Evolutionary conservation across 2,329 filamentous ascomycete genomes (phyloP).

Genomic region (Fusarium proliferatum): DNA sequence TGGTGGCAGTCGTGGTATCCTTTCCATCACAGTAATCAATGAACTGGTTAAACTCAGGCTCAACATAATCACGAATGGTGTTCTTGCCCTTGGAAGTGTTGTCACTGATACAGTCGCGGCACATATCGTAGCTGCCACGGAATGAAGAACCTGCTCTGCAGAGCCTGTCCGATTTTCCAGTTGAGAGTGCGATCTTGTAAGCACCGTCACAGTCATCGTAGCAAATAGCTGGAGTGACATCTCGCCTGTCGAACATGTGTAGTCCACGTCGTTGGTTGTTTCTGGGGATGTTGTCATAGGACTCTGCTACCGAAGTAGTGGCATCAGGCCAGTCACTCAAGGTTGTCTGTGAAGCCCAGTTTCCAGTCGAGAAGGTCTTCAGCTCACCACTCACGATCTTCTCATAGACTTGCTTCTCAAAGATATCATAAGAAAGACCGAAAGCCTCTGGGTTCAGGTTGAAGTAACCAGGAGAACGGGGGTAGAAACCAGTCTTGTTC

Average conservation of each 20-base stretch:
- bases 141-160: constrained; percentile 60
- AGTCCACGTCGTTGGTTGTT: constrained; percentile 34
- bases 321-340: constrained; percentile 51
- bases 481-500: constrained; percentile 62
- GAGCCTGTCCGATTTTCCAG: constrained; percentile 60
- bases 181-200: constrained; percentile 56
- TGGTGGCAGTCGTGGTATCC: constrained; percentile 31
- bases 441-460: constrained; percentile 71
- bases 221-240: constrained; percentile 60
- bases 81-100: constrained; percentile 44
- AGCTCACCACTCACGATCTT: constrained; percentile 51
- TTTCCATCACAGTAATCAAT: constrained; percentile 57
- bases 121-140: constrained; percentile 48
- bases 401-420: constrained; percentile 57
- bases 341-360: constrained; percentile 64
- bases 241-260: constrained; percentile 54
- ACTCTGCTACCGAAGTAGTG: constrained; percentile 23
- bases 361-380: constrained; percentile 63
- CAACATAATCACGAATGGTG: constrained; percentile 50
- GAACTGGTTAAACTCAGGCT: constrained; percentile 56
- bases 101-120: constrained; percentile 55
- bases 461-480: constrained; percentile 66
- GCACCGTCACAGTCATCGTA: constrained; percentile 64
- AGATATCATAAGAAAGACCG: constrained; percentile 72
- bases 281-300: constrained; percentile 6